Evolutionary conservation across 2,329 filamentous ascomycete species (phyloP).

Genomic region (Lachnellula arida): DNA sequence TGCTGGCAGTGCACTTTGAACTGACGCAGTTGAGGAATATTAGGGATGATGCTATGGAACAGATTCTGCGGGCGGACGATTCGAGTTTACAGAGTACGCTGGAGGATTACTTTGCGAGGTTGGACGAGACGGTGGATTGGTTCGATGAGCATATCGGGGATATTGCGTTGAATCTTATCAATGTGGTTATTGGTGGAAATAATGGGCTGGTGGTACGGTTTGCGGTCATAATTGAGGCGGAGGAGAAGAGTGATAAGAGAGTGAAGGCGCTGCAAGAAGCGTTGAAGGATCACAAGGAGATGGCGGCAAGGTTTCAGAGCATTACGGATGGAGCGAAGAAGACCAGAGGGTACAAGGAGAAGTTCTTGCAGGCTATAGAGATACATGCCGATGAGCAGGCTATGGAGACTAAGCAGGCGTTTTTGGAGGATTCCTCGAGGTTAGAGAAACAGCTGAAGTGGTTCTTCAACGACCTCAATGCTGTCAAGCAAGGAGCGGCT

Average conservation of each 20-base stretch:
- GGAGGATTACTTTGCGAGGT: constrained; percentile 79
- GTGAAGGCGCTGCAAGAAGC: constrained; percentile 90
- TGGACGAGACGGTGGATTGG: constrained; percentile 86
- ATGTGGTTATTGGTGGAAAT: constrained; percentile 80
- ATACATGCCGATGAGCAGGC: constrained; percentile 59
- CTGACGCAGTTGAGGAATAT: constrained; percentile 90
- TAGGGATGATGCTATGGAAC: constrained; percentile 91
- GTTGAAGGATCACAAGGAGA: constrained; percentile 90
- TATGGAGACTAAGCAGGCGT: constrained; percentile 58
- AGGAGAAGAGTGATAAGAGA: constrained; percentile 93
- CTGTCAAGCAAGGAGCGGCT: constrained; percentile 88
- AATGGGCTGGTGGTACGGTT: constrained; percentile 85
- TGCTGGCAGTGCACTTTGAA: constrained; percentile 86
- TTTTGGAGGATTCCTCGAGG: constrained; percentile 75
- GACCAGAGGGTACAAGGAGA: constrained; percentile 92
- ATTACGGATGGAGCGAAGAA: constrained; percentile 92
- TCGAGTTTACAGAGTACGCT: constrained; percentile 73
- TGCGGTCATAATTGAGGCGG: constrained; percentile 87
- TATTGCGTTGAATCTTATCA: constrained; percentile 85
- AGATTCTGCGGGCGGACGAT: constrained; percentile 77
- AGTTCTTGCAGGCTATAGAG: constrained; percentile 72
- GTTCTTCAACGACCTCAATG: constrained; percentile 97
- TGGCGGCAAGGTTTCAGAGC: constrained; percentile 88
- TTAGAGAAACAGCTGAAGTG: constrained; percentile 87
- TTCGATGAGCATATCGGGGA: constrained; percentile 93